Base-by-base conservation (phyloP, 108 stramenopile genomes). In the Aureococcus anophagefferens region DNA sequence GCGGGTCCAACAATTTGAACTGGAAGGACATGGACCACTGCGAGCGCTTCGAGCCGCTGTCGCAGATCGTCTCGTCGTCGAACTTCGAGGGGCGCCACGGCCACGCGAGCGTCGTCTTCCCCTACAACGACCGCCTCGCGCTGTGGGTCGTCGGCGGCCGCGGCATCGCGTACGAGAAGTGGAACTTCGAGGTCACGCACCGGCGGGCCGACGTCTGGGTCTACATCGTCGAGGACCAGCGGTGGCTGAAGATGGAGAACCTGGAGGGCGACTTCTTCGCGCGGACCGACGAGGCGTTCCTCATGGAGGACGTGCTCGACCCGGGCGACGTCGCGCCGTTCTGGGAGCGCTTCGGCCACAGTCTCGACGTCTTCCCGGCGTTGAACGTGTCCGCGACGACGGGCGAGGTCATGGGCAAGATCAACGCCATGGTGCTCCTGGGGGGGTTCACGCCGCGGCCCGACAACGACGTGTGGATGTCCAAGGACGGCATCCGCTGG, bases 381-480 rank as follows among this genome's bases (percentile, higher is more conserved):
- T 44, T 44, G 13, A 13, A 44, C 13, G 5, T 5, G 40, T 11
- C 40, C 40, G 40, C 9, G 40, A 44, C 40, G 9, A 44, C 40
- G 40, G 40, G 13, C 40, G 40, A 44, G 40, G 40, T 44, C 9
- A 44, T 5, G 40, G 40, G 40, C 5, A 44, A 25, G 32, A 13
- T 44, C 40, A 83, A 91, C 69, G 74, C 83, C 13, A 87, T 91
- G 88, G 66, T 91, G 13, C 74, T 89, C 15, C 62, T 77, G 15
- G 90, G 87, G 16, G 90, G 90, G 11, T 86, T 72, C 73, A 79
- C 76, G 34, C 87, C 89, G n/a, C 62, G 81, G 33, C 81, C 88
- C 16, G 77, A 80, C 68, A 89, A 89, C 62, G 90, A 91, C 66
- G 75, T 88, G 30, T 91, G 90, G 90, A 70, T 89, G 0, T 74